Conservation (phyloP, 1,284 basidiomycete genomes). For the Vanrija pseudolonga region DNA sequence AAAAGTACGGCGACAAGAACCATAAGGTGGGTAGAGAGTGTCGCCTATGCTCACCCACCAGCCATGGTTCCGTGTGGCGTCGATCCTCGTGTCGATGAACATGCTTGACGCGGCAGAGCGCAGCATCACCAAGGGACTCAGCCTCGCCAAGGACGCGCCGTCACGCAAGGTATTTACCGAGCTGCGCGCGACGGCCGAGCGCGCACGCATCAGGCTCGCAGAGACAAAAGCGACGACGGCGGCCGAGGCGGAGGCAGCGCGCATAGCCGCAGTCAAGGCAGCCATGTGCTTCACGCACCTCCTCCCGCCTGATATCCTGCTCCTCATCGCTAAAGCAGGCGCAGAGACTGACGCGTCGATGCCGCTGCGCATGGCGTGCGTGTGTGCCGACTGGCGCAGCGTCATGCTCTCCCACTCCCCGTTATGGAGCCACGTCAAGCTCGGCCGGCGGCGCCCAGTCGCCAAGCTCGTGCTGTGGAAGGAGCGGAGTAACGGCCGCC, state of each 20-base stretch:
- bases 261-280: constrained; percentile 3
- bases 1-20: constrained; percentile 21
- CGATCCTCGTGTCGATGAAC: constrained; percentile 12
- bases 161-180: constrained; percentile 1
- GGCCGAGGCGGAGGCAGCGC: constrained; percentile 1
- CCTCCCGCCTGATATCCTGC: constrained; percentile 29
- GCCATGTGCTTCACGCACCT: constrained; percentile 27
- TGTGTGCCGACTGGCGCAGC: constrained; percentile 30
- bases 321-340: constrained; percentile 27
- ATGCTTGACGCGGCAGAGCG: constrained; percentile 12
- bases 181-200: background rate
- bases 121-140: constrained; percentile 6
- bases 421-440: constrained; percentile 25
- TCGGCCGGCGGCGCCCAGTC: constrained; percentile 19
- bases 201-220: background rate
- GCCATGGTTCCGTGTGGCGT: constrained; percentile 32
- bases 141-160: background rate
- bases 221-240: background rate
- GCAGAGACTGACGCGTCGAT: constrained; percentile 19
- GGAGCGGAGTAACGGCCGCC: constrained; percentile 18
- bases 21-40: constrained; percentile 14
- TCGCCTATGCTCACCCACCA: constrained; percentile 5
- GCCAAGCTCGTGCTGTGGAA: constrained; percentile 17
- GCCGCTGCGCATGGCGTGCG: constrained; percentile 26
- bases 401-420: constrained; percentile 13